Conservation (phyloP, 2,329 filamentous ascomycete genomes). For the Boeremia exigua region DNA sequence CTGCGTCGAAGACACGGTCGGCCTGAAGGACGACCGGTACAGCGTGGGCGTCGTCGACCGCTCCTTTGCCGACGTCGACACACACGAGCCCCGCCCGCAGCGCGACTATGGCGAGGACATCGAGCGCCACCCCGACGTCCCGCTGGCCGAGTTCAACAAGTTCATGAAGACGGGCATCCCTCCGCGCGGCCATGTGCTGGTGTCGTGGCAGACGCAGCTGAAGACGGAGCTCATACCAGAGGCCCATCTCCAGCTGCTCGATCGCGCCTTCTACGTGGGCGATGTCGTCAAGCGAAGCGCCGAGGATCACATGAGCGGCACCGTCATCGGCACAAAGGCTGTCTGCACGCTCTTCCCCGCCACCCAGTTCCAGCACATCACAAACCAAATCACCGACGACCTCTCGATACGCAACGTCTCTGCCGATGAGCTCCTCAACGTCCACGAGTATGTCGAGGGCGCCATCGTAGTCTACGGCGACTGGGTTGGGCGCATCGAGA, state of each 20-base stretch:
- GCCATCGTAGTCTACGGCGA: constrained; percentile 61
- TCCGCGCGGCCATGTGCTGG: constrained; percentile 58
- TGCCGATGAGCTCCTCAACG: constrained; percentile 53
- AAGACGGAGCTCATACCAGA: constrained; percentile 50
- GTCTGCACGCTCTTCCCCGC: constrained; percentile 54
- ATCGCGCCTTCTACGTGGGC: constrained; percentile 61
- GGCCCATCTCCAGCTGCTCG: constrained; percentile 57
- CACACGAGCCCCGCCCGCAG: constrained; percentile 53
- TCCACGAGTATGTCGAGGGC: constrained; percentile 56
- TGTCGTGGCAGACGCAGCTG: constrained; percentile 55
- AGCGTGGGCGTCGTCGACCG: constrained; percentile 55
- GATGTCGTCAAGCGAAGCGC: constrained; percentile 60
- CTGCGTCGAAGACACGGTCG: constrained; percentile 52
- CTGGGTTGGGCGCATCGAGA: constrained; percentile 62
- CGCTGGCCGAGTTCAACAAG: constrained; percentile 40
- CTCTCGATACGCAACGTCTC: constrained; percentile 51
- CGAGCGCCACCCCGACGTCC: constrained; percentile 42
- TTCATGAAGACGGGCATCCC: constrained; percentile 56
- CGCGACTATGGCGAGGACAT: constrained; percentile 48
- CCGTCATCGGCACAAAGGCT: constrained; percentile 57
- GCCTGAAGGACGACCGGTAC: constrained; percentile 46
- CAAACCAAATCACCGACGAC: constrained; percentile 35
- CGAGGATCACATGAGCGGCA: constrained; percentile 60
- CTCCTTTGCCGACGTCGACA: constrained; percentile 53
- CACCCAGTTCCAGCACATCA: constrained; percentile 34